phyloP scores from a whole-genome alignment of 169 alveolate genomes.

The Cryptosporidium meleagridis region DNA sequence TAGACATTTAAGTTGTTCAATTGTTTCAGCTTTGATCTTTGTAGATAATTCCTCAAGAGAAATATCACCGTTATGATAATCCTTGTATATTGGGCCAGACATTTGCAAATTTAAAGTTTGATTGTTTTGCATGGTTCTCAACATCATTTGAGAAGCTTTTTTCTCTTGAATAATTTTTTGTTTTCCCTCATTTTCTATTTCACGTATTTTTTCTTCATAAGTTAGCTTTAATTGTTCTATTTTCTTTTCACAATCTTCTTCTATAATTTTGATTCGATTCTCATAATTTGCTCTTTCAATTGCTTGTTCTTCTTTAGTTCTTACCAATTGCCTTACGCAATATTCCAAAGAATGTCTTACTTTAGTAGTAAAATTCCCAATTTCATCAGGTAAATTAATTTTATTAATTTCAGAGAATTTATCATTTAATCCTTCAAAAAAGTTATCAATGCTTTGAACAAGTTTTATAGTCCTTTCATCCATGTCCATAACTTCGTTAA shows the following conservation, averaged over 20 bases:
- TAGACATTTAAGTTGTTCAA: constrained; percentile 28
- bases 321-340: constrained; percentile 52
- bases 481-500: constrained; percentile 27
- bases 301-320: constrained; percentile 67
- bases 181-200: constrained; percentile 40
- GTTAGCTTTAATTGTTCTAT: constrained; percentile 29
- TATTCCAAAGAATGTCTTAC: constrained; percentile 46
- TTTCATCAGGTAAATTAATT: neutral
- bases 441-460: neutral
- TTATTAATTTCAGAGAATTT: constrained; percentile 13
- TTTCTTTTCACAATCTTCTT: constrained; percentile 27
- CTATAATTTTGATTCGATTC: constrained; percentile 14
- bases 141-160: constrained; percentile 31
- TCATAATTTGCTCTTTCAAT: constrained; percentile 24
- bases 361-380: constrained; percentile 24
- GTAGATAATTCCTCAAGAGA: constrained; percentile 1
- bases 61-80: neutral
- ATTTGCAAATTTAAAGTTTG: constrained; percentile 58
- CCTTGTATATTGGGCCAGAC: constrained; percentile 15
- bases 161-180: constrained; percentile 51
- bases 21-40: neutral
- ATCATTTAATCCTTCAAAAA: constrained; percentile 41
- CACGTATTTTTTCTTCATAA: constrained; percentile 57
- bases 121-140: constrained; percentile 51
- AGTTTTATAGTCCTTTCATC: constrained; percentile 42